Conservation (phyloP, 441 rosid genomes). For the Geranium incanum region DNA sequence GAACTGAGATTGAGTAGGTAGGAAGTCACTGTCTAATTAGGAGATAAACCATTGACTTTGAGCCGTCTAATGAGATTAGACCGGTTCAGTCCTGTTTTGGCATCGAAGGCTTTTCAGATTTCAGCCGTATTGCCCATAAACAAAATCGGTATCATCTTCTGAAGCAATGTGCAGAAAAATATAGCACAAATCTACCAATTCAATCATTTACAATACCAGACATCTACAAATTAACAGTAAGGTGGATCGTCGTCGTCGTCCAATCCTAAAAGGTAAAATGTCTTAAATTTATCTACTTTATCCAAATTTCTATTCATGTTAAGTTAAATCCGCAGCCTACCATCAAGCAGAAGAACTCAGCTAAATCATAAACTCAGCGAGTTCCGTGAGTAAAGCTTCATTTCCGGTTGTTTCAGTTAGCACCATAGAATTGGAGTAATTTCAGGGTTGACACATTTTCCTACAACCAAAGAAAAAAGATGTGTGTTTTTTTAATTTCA, state of each 20-base stretch:
- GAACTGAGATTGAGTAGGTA: not conserved
- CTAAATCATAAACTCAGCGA: conserved; percentile 9
- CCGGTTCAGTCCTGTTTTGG: not conserved
- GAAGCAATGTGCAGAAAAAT: not conserved
- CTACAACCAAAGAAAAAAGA: conserved; percentile 25
- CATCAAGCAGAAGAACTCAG: conserved; percentile 6
- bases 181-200: not conserved
- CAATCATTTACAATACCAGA: conserved; percentile 28
- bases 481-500: not conserved
- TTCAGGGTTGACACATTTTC: conserved; percentile 52
- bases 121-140: not conserved
- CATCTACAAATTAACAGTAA: not conserved
- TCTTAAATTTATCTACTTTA: conserved; percentile 10
- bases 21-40: conserved; percentile 12
- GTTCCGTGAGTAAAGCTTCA: conserved; percentile 15
- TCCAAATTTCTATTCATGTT: not conserved
- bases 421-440: conserved; percentile 57
- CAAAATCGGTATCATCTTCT: too few relatives aligned
- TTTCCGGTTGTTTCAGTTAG: conserved; percentile 23
- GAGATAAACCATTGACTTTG: conserved; percentile 21
- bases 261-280: conserved; percentile 25
- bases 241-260: conserved; percentile 8
- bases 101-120: not conserved
- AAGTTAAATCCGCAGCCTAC: conserved; percentile 18
- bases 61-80: not conserved